Conservation (phyloP, 805 yeast genomes). For the Saccharomycopsis sp. region DNA sequence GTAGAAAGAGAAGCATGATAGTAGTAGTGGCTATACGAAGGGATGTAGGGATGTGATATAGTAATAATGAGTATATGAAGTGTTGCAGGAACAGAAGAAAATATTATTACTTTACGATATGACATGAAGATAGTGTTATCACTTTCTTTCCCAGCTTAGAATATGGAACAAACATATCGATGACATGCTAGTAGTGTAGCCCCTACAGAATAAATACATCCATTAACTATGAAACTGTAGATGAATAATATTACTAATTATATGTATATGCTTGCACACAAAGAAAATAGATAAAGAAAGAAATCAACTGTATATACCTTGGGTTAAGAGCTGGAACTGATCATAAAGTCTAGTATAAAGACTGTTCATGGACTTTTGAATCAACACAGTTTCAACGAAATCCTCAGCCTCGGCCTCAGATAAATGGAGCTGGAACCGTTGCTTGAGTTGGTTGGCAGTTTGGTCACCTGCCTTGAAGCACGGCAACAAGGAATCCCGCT, state of each 20-base stretch:
- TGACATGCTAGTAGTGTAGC: too few species aligned
- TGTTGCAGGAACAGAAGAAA: too few species aligned
- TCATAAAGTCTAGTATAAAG: slow-evolving; percentile 89
- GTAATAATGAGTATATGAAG: too few species aligned
- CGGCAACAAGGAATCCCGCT: slow-evolving; percentile 80
- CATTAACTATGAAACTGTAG: background rate
- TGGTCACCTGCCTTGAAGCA: slow-evolving; percentile 86
- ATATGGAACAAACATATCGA: too few species aligned
- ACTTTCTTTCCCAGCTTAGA: too few species aligned
- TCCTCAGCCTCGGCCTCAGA: slow-evolving; percentile 64
- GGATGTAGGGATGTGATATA: too few species aligned
- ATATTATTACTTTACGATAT: too few species aligned
- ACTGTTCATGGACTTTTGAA: slow-evolving; percentile 79
- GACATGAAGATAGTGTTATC: too few species aligned
- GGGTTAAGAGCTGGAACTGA: slow-evolving; percentile 90
- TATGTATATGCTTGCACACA: background rate
- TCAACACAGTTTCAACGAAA: slow-evolving; percentile 71
- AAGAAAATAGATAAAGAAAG: background rate
- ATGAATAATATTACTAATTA: too few species aligned
- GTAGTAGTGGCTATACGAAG: too few species aligned
- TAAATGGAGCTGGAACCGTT: slow-evolving; percentile 74
- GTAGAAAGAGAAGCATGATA: too few species aligned
- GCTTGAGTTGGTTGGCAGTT: slow-evolving; percentile 71
- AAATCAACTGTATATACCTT: slow-evolving; percentile 73
- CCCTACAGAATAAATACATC: background rate